Evolutionary conservation across 495 filamentous ascomycete species (phyloP), one percentile per base, ranked within the genome.

Genomic region (Endocarpon pusillum): DNA sequence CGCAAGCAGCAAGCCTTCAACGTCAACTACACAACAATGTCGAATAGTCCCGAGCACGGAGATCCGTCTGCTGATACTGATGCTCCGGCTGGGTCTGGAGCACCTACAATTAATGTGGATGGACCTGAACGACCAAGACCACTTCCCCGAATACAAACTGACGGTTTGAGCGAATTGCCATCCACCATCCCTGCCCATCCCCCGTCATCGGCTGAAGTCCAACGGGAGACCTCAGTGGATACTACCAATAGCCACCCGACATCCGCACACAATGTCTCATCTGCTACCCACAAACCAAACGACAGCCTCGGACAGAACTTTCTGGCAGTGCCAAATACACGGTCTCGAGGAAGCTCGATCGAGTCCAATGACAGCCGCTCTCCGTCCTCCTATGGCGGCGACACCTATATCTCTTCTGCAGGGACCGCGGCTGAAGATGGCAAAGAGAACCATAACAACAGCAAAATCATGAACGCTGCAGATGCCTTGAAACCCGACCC

Each of bases 191-290:
- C 21, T 28, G 11, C 16, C 38, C 37, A 12, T 45, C 42, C 35
- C 41, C 51, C 16, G 36, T 69, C 75, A 18, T 59, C 70, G 28
- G 61, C 68, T 5, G 78, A 86, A 33, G 47, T 67, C 31, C 69
- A 71, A 34, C 62, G 58, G 18, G 55, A 67, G 0, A 61, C 59
- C 34, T 83, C 80, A 3, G 82, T 81, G 29, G 82, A 93, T 38
- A 71, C 66, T 42, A 68, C 61, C 45, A 78, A 84, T 37, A 81
- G 75, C 47, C 63, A 81, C 35, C 85, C 84, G n/a, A 83, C 78
- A 0, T 92, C 84, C 27, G 79, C 84, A 0, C 85, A 92, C 53
- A 91, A 94, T 56, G 55, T 92, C 33, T 86, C 81, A 4, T 86
- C 78, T 10, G 80, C 77, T 1, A 57, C 66, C 12, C 52, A 59